Evolutionary conservation across 2,329 filamentous ascomycete genomes (phyloP).

Genomic region (Xylariaceae sp.): DNA sequence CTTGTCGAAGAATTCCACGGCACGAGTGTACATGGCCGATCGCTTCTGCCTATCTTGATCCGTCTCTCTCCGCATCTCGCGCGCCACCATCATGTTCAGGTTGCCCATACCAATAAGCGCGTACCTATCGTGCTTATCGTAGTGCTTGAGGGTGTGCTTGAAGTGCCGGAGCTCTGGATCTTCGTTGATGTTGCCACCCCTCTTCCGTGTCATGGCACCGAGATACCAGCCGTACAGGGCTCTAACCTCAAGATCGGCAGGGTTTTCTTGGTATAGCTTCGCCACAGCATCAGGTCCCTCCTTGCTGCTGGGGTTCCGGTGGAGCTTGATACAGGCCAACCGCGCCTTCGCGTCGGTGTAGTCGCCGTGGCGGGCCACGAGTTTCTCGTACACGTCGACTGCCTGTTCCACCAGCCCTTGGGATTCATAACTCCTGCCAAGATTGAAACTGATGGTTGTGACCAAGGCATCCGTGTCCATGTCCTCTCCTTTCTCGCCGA

Average conservation of each 20-base stretch:
- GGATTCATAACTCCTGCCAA: conserved; percentile 87
- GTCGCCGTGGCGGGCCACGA: conserved; percentile 77
- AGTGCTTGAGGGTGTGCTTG: conserved; percentile 89
- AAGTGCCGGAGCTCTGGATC: conserved; percentile 90
- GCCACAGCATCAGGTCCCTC: conserved; percentile 81
- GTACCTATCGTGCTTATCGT: conserved; percentile 98
- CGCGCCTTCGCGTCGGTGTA: conserved; percentile 89
- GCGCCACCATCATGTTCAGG: conserved; percentile 73
- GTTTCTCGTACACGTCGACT: conserved; percentile 76
- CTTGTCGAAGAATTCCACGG: conserved; percentile 98
- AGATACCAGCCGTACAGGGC: conserved; percentile 94
- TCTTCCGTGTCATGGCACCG: conserved; percentile 71
- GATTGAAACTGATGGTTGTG: conserved; percentile 94
- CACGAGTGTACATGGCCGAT: conserved; percentile 77
- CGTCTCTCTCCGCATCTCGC: conserved; percentile 88
- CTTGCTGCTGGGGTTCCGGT: conserved; percentile 69
- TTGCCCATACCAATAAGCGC: conserved; percentile 96
- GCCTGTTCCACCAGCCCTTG: conserved; percentile 75
- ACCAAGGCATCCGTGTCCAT: conserved; percentile 86
- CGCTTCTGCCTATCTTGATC: conserved; percentile 89
- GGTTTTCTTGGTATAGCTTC: conserved; percentile 77
- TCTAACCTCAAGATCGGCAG: conserved; percentile 82
- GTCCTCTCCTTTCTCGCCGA: conserved; percentile 65
- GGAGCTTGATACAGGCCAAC: conserved; percentile 82
- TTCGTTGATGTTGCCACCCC: conserved; percentile 70